Evolutionary conservation across 495 filamentous ascomycete species (phyloP), one percentile per base, ranked within the genome.

Genomic region (Daldinia grandis): DNA sequence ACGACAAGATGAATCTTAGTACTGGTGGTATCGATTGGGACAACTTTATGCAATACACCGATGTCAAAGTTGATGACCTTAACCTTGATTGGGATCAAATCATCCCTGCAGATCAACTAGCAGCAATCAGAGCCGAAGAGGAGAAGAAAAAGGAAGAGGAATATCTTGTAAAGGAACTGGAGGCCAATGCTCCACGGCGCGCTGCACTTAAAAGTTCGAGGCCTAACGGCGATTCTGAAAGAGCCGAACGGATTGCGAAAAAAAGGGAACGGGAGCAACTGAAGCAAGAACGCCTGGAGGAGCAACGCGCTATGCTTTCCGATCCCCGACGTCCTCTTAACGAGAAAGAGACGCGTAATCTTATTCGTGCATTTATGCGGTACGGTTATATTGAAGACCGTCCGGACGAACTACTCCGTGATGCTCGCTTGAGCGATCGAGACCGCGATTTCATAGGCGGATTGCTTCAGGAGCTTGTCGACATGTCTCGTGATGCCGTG

Each of bases 31-130:
- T 98, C 55, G 92, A 95, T 64, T 95, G 93, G 60, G 95, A 97
- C 76, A 97, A 98, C 57, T 99, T 98, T 78, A 86, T 98, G 79
- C 93, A 92, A 68, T 95, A 95, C 66, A 94, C 92, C 4, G 93
- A 98, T 72, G 92, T 98, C 79, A 97, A 97, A 79, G 90, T 97
- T 24, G 92, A 96, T 75, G 90, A 94, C 69, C 85, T 97, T 38
- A 72, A 73, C n/a, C 78, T 84, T 6, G 91, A 92, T 64, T 99
- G 95, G 95, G 96, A 98, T 71, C 90, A 98, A 61, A 98, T 99
- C 75, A 99, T 99, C 67, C 96, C 95, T 1, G 93, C 93, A 68
- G 94, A 97, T 6, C 87, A 96, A 72, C 87, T 98, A 21, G 94
- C 92, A 24, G 89, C 87, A 55, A 90, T 98, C 78, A 96, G 94